Conservation (phyloP, 345 rosid species). For the Syzygium aqueum region DNA sequence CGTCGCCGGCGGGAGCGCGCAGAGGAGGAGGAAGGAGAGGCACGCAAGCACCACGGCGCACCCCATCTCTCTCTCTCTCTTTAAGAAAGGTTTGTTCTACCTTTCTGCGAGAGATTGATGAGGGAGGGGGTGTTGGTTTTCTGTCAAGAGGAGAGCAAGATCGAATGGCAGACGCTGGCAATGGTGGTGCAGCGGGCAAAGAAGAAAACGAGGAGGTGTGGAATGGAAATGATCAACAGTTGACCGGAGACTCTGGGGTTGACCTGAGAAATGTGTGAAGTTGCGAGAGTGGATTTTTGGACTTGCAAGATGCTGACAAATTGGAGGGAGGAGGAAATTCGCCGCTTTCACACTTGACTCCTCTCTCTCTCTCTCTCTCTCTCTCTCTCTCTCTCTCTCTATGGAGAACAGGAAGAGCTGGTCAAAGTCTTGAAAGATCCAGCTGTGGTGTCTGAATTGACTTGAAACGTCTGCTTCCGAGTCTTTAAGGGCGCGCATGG, state of each 20-base stretch:
- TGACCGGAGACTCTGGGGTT: neutral
- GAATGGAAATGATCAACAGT: neutral
- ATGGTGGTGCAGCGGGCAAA: neutral
- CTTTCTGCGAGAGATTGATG: neutral
- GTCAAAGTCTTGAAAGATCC: neutral
- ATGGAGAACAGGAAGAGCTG: neutral
- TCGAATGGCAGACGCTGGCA: neutral
- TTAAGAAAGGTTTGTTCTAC: neutral
- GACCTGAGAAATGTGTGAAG: neutral
- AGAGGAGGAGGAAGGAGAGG: conserved; percentile 1
- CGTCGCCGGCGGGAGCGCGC: neutral
- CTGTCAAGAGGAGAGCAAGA: neutral
- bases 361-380: neutral
- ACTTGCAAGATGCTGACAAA: neutral
- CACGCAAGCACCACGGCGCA: neutral
- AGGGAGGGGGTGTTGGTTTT: neutral
- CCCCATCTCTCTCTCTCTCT: neutral
- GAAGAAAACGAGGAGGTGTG: neutral
- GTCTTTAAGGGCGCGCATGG: too few relatives aligned
- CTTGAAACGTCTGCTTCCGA: neutral
- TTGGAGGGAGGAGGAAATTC: neutral
- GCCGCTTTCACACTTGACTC: neutral
- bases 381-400: neutral
- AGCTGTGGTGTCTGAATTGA: neutral
- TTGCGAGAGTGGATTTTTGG: neutral